Percentiles rank a stretch among this genome's conserved stretches.
Evolutionary conservation across 805 yeast genomes (phyloP).

Genomic region (Starmerella gropengiesseri): DNA sequence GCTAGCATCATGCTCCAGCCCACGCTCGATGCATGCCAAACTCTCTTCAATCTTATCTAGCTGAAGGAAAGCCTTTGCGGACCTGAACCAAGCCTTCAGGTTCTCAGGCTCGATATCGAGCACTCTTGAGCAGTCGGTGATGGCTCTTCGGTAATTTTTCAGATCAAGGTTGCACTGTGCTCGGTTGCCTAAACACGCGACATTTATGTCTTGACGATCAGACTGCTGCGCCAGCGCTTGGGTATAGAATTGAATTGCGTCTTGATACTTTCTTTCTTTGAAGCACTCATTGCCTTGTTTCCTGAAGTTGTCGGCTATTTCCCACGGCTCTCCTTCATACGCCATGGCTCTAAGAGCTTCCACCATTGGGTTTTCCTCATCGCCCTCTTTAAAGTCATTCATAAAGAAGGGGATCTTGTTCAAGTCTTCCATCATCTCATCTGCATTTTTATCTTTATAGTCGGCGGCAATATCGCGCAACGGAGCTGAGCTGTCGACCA

Average conservation of each 20-base stretch:
- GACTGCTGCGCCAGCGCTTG: conserved; percentile 61
- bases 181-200: conserved; percentile 63
- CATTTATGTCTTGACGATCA: conserved; percentile 23
- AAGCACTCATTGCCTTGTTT: conserved; percentile 87
- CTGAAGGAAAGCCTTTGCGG: conserved; percentile 67
- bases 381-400: conserved; percentile 58
- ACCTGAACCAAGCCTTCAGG: conserved; percentile 74
- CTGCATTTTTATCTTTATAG: conserved; percentile 49
- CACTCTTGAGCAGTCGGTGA: conserved; percentile 73
- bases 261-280: conserved; percentile 55
- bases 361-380: conserved; percentile 48
- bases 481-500: conserved; percentile 19
- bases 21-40: conserved; percentile 52
- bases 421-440: conserved; percentile 65
- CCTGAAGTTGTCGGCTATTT: conserved; percentile 78
- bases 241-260: conserved; percentile 69
- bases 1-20: conserved; percentile 46
- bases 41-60: conserved; percentile 67
- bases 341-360: conserved; percentile 89
- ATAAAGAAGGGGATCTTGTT: conserved; percentile 86
- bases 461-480: conserved; percentile 21
- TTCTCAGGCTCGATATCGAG: conserved; percentile 48
- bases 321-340: conserved; percentile 92
- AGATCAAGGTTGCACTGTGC: conserved; percentile 88
- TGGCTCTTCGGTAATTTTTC: conserved; percentile 71